A percentile compares a stretch with the other conserved stretches of the same genome.
Evolutionary conservation across 2,329 filamentous ascomycete genomes (phyloP).

Genomic region (Westerdykella sp.): DNA sequence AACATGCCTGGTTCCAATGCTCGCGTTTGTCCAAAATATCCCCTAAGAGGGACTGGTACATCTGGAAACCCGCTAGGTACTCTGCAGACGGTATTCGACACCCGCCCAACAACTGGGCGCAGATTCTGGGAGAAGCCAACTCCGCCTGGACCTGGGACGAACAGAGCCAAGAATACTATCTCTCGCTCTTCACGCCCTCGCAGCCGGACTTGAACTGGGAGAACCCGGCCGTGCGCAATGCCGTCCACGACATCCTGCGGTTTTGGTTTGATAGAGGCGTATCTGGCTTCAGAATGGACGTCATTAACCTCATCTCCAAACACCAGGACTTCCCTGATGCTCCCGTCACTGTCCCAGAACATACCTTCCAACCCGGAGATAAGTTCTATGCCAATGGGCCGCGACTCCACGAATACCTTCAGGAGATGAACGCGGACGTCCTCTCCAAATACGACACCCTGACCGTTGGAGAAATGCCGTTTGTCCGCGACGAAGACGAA

Average conservation of each 20-base stretch:
- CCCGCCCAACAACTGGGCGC: constrained; percentile 70
- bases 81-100: constrained; percentile 54
- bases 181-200: constrained; percentile 67
- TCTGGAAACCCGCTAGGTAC: constrained; percentile 46
- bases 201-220: constrained; percentile 86
- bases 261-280: constrained; percentile 75
- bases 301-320: constrained; percentile 36
- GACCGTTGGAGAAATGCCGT: constrained; percentile 61
- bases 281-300: constrained; percentile 40
- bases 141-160: constrained; percentile 67
- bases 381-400: constrained; percentile 62
- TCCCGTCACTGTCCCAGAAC: constrained; percentile 22
- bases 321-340: constrained; percentile 28
- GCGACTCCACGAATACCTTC: constrained; percentile 61
- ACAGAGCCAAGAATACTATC: constrained; percentile 65
- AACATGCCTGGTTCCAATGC: constrained; percentile 53
- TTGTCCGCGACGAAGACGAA: constrained; percentile 44
- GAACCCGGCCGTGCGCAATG: constrained; percentile 58
- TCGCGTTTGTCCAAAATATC: constrained; percentile 45
- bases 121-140: constrained; percentile 51
- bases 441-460: constrained; percentile 57
- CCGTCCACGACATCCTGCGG: constrained; percentile 65
- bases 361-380: constrained; percentile 37
- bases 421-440: constrained; percentile 57
- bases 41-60: constrained; percentile 50